These are phyloP conservation scores for Penicillium sp. DNA, from an alignment of 2,329 filamentous ascomycete genomes.

Conservation along the genomic window DNA sequence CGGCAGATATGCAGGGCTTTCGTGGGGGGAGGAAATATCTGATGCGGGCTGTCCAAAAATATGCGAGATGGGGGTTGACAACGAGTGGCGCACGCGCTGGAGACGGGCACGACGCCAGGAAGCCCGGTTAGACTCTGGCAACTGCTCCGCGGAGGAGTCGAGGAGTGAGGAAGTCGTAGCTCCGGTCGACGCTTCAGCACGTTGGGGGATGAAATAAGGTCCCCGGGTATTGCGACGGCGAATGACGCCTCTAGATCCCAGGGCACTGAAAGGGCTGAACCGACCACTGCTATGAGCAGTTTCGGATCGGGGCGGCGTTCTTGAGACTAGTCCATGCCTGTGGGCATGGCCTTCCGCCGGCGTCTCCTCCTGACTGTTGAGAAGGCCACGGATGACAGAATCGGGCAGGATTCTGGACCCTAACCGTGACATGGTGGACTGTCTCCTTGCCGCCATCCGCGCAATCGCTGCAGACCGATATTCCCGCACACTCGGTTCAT, in stretches of 20 bases:
- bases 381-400: slow-evolving; percentile 51
- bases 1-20: slow-evolving; percentile 38
- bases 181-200: slow-evolving; percentile 43
- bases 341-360: slow-evolving; percentile 53
- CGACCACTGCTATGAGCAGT: slow-evolving; percentile 42
- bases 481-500: slow-evolving; percentile 40
- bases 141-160: slow-evolving; percentile 34
- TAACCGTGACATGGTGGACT: slow-evolving; percentile 56
- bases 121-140: slow-evolving; percentile 39
- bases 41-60: slow-evolving; percentile 50
- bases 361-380: slow-evolving; percentile 55
- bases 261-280: slow-evolving; percentile 49
- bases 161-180: slow-evolving; percentile 36
- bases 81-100: slow-evolving; percentile 51
- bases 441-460: slow-evolving; percentile 48
- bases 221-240: slow-evolving; percentile 48
- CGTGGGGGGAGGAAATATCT: slow-evolving; percentile 33
- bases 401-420: slow-evolving; percentile 56
- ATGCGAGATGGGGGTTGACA: slow-evolving; percentile 52
- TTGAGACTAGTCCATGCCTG: slow-evolving; percentile 50
- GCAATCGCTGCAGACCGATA: slow-evolving; percentile 41
- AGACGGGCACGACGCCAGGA: slow-evolving; percentile 50
- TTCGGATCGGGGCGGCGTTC: slow-evolving; percentile 45
- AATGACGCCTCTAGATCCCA: slow-evolving; percentile 47
- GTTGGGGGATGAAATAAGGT: slow-evolving; percentile 47